Base-by-base conservation (phyloP, 495 filamentous ascomycete genomes). In the Pseudotulostoma volvatum region DNA sequence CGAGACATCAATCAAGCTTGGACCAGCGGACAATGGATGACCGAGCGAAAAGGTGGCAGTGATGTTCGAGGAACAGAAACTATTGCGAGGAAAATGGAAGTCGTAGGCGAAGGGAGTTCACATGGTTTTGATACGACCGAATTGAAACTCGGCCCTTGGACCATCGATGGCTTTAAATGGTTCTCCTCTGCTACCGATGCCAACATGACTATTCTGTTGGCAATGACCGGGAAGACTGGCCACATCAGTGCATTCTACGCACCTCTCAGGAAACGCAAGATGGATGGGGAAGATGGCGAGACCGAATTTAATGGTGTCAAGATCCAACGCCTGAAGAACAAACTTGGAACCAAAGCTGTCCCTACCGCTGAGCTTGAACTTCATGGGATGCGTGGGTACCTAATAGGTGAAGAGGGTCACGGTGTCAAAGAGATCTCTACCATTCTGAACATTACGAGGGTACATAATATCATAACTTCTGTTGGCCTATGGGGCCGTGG, bases 21-120 rank as follows among this genome's bases (percentile, higher is more conserved):
- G 81, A 85, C 80, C 3, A 76, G 69, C 20, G 81, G 82, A 0
- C 81, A 87, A 50, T 88, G 82, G 82, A 87, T 87, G 82, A 86
- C 82, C 0, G 81, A 86, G 46, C 68, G 81, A n/a, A 56, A 67
- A 0, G 81, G 80, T 5, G 81, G 81, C 1, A 79, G 74, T 43
- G 81, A 88, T 44, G 76, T 85, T 2, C 72, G 73, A 4, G 69
- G 64, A 33, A 81, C 76, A 0, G 81, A 87, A 52, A 87, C 80
- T 1, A 55, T 66, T 43, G 81, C 66, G 21, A 69, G 54, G 15
- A 35, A 33, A 33, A 0, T 36, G 7, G 19, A 4, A 15, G n/a
- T n/a, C n/a, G n/a, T n/a, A n/a, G 14, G n/a, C 32, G 16, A 21
- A 3, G 30, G 18, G 7, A 11, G 15, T 9, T 18, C 21, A 14